Conservation (phyloP, 2,329 filamentous ascomycete species). For the Talaromyces sp. region DNA sequence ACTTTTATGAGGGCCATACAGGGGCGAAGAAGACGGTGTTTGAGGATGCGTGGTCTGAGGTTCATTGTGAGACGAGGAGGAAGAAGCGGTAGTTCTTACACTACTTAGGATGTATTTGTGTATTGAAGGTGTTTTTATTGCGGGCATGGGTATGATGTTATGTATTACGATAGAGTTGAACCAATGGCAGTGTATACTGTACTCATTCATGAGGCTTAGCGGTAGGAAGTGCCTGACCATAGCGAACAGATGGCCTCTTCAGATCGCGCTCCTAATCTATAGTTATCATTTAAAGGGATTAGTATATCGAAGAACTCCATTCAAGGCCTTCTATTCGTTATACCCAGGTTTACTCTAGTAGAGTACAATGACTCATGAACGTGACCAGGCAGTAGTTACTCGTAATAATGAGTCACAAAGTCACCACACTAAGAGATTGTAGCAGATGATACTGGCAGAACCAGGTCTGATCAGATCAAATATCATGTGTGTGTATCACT, state of each 20-base stretch:
- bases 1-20: slow-evolving; percentile 62
- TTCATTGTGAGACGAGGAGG: slow-evolving; percentile 18
- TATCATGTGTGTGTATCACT: neutral
- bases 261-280: too few relatives aligned
- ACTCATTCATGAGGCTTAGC: neutral
- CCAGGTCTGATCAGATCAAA: neutral
- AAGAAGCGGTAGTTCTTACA: slow-evolving; percentile 2
- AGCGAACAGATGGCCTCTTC: too few relatives aligned
- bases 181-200: neutral
- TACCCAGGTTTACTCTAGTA: too few relatives aligned
- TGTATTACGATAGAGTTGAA: slow-evolving; percentile 11
- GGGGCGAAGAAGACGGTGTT: slow-evolving; percentile 61
- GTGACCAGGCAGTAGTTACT: neutral
- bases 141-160: neutral
- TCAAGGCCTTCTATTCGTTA: too few relatives aligned
- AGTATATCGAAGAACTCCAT: too few relatives aligned
- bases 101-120: neutral
- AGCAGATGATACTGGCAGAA: neutral
- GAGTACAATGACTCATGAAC: neutral
- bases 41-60: slow-evolving; percentile 58
- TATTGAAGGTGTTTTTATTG: neutral
- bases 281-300: too few relatives aligned
- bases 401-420: neutral
- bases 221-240: neutral
- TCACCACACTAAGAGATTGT: neutral